Evolutionary conservation across 2,329 filamentous ascomycete genomes (phyloP), one percentile per base, ranked within the genome.

Genomic region (Colletotrichum theobromicola): DNA sequence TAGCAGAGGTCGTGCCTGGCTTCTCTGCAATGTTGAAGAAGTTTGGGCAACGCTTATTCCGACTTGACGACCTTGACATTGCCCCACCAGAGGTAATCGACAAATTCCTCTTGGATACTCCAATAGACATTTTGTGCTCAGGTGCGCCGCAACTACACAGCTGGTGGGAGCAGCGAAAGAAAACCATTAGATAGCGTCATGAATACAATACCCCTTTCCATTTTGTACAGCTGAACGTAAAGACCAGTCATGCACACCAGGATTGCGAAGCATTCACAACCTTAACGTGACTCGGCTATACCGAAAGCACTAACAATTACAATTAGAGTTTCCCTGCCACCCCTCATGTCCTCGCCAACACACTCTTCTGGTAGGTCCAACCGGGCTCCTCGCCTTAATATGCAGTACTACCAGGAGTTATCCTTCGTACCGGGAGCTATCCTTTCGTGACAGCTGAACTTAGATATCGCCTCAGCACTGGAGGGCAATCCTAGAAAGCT

Each of bases 91-190:
- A 72, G 6, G 62, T 67, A 10, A 50, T 74, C 10, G 68, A 74
- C 4, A 42, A 35, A 7, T 58, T 74, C 13, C 42, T 74, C 12
- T 34, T 74, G n/a, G 62, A 72, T 4, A 74, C 72, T 9, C 68
- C 72, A 5, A 57, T 74, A 50, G 12, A 74, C 16, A 62, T 74
- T 7, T 8, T 74, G 26, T 74, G 72, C 57, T 63, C 62, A 18
- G 72, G 55, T 10, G 72, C 62, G 4, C 68, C 68, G 3, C 57
- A 55, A 10, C 26, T 74, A 9, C 68, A 74, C 7, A 46, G 28
- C 3, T 74, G 68, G 72, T 74, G 72, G 72, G 9, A 30, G 28
- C 8, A 67, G 24, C 26, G 72, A 15, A 57, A 67, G n/a, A 65
- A 65, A 13, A 58, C 13, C n/a, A 63, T 64, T n/a, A 34, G 28